Base-by-base conservation (phyloP, 164 flowering plant species). In the Nymphaea thermarum region DNA sequence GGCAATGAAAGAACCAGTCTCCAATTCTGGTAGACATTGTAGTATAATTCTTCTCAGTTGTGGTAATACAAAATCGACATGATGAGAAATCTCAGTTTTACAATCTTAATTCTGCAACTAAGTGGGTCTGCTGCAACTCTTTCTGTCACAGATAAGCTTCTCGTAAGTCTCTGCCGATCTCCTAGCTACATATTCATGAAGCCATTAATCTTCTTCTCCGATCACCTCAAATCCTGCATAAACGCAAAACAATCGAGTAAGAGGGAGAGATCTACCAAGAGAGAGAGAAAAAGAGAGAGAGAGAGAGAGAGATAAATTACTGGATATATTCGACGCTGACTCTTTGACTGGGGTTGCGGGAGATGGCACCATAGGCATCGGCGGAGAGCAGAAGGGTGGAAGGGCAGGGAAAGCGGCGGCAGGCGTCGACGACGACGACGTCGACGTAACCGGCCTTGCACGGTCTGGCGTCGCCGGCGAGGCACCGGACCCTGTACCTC, bases 381-480 rank as follows among this genome's bases (percentile, higher is more conserved):
- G 71, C 79, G 6, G 88, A 80, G 44, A 84, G 66, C 59, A 71
- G 68, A 2, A 87, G 62, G 0, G 88, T 83, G 2, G 85, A 67
- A 2, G 84, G 82, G 66, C 88, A 86, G 10, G 87, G 86, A 17
- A 66, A 66, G 12, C 45, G 60, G 8, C 68, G 66, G 64, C 89
- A 87, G 44, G 69, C 61, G 64, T 86, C 87, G 5, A 85, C 87
- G 16, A 83, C 87, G 63, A 76, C 63, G 2, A 83, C 85, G 1
- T 73, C 80, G 18, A 82, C 77, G 60, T 77, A 67, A 6, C 76
- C 79, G 14, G 57, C 80, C 62, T 76, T 85, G 84, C 91, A 87
- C 3, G 85, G 86, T 5, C 65, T 78, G 7, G 17, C 7, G 16
- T 41, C 80, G 3, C 88, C 89, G 66, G 83, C 83, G 64, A 86